phyloP scores from a whole-genome alignment of 495 filamentous ascomycete species.

The Aspergillus nidulans region DNA sequence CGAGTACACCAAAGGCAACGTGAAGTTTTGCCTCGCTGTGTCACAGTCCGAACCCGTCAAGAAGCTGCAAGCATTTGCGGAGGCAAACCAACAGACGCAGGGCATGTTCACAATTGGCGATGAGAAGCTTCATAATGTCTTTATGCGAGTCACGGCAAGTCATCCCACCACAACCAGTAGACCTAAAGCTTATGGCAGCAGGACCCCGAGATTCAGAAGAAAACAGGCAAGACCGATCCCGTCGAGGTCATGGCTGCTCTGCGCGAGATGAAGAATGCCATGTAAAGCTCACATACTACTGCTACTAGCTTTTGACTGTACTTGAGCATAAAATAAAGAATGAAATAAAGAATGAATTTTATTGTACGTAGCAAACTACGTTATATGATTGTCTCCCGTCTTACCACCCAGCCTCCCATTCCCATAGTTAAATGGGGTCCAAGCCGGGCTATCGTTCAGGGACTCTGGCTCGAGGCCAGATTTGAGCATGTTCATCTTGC shows the following conservation, averaged over 20 bases:
- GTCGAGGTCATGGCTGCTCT: conserved; percentile 83
- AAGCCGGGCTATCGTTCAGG: conserved; percentile 40
- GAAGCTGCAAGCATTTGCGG: conserved; percentile 71
- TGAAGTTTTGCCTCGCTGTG: conserved; percentile 76
- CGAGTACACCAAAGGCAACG: conserved; percentile 93
- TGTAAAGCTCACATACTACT: conserved; percentile 4
- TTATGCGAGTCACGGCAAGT: conserved; percentile 84
- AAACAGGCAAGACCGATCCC: conserved; percentile 74
- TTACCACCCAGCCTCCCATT: conserved; percentile 44
- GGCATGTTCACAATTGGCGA: conserved; percentile 96
- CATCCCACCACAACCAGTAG: not conserved
- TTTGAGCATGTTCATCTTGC: conserved; percentile 48
- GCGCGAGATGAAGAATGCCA: conserved; percentile 73
- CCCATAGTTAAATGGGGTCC: conserved; percentile 51
- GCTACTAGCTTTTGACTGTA: not conserved
- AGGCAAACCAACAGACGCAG: conserved; percentile 80
- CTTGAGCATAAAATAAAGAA: not conserved
- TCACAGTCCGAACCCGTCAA: conserved; percentile 68
- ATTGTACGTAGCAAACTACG: not conserved
- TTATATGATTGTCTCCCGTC: conserved; percentile 34
- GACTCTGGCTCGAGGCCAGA: conserved; percentile 19
- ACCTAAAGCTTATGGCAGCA: conserved; percentile 25
- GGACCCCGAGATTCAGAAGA: conserved; percentile 83
- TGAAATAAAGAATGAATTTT: not conserved
- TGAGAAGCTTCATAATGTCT: conserved; percentile 98